A percentile compares a stretch with the other conserved stretches of the same genome.
Conservation (phyloP, 805 yeast genomes). For the Babjeviella inositovora region DNA sequence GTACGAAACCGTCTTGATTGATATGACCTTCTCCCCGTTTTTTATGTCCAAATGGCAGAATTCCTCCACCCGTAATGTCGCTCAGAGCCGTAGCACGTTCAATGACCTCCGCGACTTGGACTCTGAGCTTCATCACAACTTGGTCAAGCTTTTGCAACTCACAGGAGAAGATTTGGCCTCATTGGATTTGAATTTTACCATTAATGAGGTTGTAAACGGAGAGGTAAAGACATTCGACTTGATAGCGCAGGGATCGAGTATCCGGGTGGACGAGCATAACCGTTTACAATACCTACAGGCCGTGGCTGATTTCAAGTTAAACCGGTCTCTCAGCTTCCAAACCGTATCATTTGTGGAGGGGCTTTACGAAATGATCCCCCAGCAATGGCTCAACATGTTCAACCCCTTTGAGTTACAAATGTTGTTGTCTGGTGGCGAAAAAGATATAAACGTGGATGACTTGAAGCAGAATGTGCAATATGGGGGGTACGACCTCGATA, state of each 20-base stretch:
- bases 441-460: constrained; percentile 57
- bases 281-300: constrained; percentile 61
- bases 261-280: constrained; percentile 43
- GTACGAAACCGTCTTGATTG: constrained; percentile 69
- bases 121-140: constrained; percentile 41
- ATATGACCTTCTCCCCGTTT: constrained; percentile 74
- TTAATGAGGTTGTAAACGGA: constrained; percentile 21
- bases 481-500: constrained; percentile 43
- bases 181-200: constrained; percentile 53
- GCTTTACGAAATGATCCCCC: constrained; percentile 46
- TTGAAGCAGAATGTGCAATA: constrained; percentile 44
- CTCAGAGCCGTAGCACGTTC: constrained; percentile 3
- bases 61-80: constrained; percentile 4
- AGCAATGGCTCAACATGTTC: constrained; percentile 73
- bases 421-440: constrained; percentile 68
- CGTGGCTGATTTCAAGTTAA: constrained; percentile 66
- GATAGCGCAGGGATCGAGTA: constrained; percentile 37
- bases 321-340: constrained; percentile 40
- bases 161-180: constrained; percentile 34
- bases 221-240: constrained; percentile 33
- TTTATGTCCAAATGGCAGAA: constrained; percentile 58
- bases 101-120: constrained; percentile 66
- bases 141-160: constrained; percentile 46
- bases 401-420: constrained; percentile 72
- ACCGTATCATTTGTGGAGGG: constrained; percentile 57